Percentiles rank a stretch among this genome's conserved stretches.
Conservation (phyloP, 2,329 filamentous ascomycete genomes). For the Thermoascus crustaceus region DNA sequence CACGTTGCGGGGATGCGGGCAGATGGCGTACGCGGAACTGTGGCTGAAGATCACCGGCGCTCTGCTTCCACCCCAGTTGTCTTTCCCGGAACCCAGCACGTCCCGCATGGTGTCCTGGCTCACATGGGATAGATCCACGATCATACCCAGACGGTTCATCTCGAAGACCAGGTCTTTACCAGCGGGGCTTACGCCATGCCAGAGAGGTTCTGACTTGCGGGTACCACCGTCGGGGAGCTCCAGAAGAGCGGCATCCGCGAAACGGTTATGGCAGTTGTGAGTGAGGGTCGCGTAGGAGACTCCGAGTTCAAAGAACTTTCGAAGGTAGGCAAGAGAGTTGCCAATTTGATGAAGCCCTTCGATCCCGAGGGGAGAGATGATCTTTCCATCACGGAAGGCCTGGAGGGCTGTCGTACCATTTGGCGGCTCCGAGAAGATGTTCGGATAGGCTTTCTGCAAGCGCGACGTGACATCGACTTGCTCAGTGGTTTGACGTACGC, state of each 20-base stretch:
- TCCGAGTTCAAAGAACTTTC: conserved; percentile 67
- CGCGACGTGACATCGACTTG: conserved; percentile 30
- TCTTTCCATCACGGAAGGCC: conserved; percentile 52
- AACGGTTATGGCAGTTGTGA: conserved; percentile 88
- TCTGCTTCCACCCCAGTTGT: conserved; percentile 60
- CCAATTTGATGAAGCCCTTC: conserved; percentile 93
- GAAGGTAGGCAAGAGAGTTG: conserved; percentile 60
- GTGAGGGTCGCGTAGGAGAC: conserved; percentile 84
- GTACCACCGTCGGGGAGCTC: conserved; percentile 28
- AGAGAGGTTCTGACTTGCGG: conserved; percentile 29
- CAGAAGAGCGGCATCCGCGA: conserved; percentile 70
- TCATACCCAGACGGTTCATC: conserved; percentile 92
- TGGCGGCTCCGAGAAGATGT: conserved; percentile 47
- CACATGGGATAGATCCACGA: conserved; percentile 81
- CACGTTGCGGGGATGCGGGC: conserved; percentile 84
- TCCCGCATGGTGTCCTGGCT: conserved; percentile 77
- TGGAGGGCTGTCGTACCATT: conserved; percentile 54
- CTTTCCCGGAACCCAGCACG: conserved; percentile 56
- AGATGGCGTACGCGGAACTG: conserved; percentile 70
- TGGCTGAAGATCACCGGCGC: conserved; percentile 88
- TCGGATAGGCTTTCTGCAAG: conserved; percentile 24
- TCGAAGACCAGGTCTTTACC: conserved; percentile 66
- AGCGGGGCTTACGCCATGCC: conserved; percentile 60
- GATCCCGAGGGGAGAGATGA: conserved; percentile 72
- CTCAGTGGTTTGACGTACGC: conserved; percentile 26